phyloP scores from a whole-genome alignment of 1,284 basidiomycete species.

The Somion occarium region DNA sequence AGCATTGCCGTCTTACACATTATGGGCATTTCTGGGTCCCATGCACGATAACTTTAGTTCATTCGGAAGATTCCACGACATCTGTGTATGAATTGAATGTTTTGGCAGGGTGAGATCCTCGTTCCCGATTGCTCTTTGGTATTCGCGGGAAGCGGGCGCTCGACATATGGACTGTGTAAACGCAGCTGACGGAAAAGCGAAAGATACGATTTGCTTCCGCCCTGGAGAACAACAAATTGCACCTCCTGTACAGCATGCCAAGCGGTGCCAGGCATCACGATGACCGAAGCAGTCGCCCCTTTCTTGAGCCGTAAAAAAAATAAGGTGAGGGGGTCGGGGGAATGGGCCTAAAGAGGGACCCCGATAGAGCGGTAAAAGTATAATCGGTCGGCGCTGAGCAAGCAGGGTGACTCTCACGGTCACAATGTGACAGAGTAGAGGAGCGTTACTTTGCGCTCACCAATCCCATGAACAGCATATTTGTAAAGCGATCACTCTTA shows the following conservation, averaged over 20 bases:
- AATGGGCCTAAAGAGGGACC: background rate
- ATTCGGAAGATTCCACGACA: background rate
- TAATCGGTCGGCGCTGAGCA: slow-evolving; percentile 2
- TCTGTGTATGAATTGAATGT: background rate
- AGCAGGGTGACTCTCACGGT: slow-evolving; percentile 3
- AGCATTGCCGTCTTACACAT: too few species aligned
- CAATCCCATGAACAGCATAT: slow-evolving; percentile 8
- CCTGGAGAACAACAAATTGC: too few species aligned
- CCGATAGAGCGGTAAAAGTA: background rate
- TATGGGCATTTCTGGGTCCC: too few species aligned
- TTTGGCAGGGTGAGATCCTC: background rate
- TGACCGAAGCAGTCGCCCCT: too few species aligned
- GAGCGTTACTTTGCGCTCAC: slow-evolving; percentile 5
- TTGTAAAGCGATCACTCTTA: slow-evolving; percentile 6
- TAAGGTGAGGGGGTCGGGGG: background rate
- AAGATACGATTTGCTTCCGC: too few species aligned
- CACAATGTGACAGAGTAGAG: background rate
- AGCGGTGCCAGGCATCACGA: too few species aligned
- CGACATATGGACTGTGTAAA: background rate
- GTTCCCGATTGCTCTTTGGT: background rate
- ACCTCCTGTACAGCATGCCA: too few species aligned
- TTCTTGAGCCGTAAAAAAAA: too few species aligned
- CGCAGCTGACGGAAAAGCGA: background rate
- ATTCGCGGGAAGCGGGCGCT: background rate
- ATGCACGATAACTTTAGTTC: too few species aligned